Base-by-base conservation (phyloP, 306 rosid species). In the Glycine tomentella region DNA sequence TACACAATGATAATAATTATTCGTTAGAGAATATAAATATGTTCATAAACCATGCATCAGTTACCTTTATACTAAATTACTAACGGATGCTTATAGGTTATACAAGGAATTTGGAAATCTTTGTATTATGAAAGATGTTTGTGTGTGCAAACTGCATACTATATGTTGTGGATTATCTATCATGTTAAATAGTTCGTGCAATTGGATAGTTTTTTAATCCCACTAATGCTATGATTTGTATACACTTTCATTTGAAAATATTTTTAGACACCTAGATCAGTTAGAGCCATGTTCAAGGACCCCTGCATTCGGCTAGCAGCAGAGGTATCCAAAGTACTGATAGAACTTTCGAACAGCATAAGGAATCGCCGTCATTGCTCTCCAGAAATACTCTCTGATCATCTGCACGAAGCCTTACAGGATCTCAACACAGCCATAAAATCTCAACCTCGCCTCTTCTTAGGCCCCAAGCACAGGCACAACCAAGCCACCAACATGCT, bases 381-480 rank as follows among this genome's bases (percentile, higher is more conserved):
- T 1, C 98, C 96, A 0, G 99, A 89, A 81, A 90, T 95, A 63
- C 97, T 95, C 74, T 93, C 98, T 0, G 98, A 95, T 70, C 97
- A 91, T 85, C 99, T 95, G 50, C 93, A 95, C 17, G 93, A 95
- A 79, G 99, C 99, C 57, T 56, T 95, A 45, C 90, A 89, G 65
- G 99, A 95, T 81, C 92, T 95, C 5, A 91, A 93, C 90, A 83
- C 78, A 2, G 98, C 99, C 67, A 88, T 93, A 65, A 93, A 91
- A 77, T 93, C 99, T 11, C 99, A 95, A 67, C 99, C 99, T 42
- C 90, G 94, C 51, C 96, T 95, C 66, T 93, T 95, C 89, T 88
- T 95, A n/a, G 99, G 97, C 63, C 64, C 96, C 51, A 89, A 90
- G 52, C 83, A 86, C 51, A 88, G 84, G 78, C 85, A 86, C 44